These are phyloP conservation scores for Pelargonium australe DNA, from an alignment of 441 rosid species.

Conservation along the genomic window DNA sequence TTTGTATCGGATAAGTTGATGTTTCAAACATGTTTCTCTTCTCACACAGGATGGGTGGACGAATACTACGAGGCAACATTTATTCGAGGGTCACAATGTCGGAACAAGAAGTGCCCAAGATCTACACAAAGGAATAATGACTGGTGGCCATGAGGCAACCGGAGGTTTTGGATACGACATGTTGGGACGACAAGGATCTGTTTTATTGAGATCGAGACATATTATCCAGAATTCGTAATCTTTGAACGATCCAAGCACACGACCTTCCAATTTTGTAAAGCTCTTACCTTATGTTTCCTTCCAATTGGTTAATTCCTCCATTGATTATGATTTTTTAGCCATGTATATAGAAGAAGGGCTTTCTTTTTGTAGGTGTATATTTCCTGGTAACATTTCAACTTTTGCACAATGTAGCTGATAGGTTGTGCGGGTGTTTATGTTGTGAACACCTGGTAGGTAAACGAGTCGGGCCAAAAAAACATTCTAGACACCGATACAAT, in stretches of 20 bases:
- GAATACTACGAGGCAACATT: conserved; percentile 16
- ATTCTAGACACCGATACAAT: too few species aligned
- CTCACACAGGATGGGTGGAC: conserved; percentile 24
- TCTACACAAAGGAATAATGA: conserved; percentile 6
- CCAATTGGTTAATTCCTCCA: neutral
- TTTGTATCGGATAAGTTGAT: neutral
- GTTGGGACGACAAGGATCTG: conserved; percentile 15
- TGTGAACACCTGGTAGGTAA: too few species aligned
- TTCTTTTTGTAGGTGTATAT: neutral
- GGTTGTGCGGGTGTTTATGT: too few species aligned
- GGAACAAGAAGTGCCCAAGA: conserved; percentile 27
- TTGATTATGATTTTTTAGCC: neutral
- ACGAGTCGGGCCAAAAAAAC: too few species aligned
- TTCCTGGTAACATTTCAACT: too few species aligned
- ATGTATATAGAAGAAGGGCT: neutral
- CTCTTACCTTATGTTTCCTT: neutral
- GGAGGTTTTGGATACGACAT: conserved; percentile 15
- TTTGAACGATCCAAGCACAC: neutral
- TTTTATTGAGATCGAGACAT: conserved; percentile 13
- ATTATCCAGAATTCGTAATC: conserved; percentile 13
- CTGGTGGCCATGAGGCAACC: conserved; percentile 15
- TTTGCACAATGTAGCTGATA: too few species aligned
- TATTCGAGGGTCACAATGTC: conserved; percentile 8
- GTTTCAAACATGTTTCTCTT: neutral
- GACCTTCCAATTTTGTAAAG: neutral